Conservation (phyloP, 768 basidiomycete species). For the Artomyces pyxidatus region DNA sequence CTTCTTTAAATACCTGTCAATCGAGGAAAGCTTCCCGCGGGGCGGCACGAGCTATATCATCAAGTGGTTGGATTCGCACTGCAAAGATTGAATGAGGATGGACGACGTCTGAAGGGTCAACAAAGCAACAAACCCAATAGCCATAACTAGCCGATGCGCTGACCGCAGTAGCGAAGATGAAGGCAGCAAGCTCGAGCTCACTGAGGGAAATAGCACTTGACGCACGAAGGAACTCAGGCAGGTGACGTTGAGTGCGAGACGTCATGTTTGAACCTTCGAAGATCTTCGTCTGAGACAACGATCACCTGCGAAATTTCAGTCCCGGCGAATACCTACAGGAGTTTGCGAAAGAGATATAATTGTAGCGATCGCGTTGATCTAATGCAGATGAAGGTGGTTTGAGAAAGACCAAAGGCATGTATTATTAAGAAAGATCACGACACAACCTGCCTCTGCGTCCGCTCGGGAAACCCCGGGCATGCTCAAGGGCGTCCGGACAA, state of each 20-base stretch:
- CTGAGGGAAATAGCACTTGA: no score
- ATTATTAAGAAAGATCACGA: neutral
- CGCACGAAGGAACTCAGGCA: no score
- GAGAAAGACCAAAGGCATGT: neutral
- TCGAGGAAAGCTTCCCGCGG: no score
- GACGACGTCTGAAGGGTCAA: no score
- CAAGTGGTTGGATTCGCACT: no score
- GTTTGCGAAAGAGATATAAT: neutral
- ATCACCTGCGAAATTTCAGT: neutral
- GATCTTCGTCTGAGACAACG: neutral
- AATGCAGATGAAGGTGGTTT: neutral
- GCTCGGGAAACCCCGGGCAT: neutral
- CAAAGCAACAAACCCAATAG: no score
- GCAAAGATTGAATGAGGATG: no score
- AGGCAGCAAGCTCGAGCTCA: no score
- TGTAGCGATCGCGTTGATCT: neutral
- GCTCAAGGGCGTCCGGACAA: neutral
- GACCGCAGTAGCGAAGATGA: no score
- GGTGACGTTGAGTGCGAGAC: neutral
- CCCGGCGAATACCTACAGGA: slow-evolving; percentile 19
- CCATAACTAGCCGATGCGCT: no score
- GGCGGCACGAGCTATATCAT: no score
- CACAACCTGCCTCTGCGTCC: neutral
- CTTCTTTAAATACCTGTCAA: no score
- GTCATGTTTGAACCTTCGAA: neutral